These are phyloP conservation scores for Epichloe bromicola DNA, from an alignment of 2,329 filamentous ascomycete genomes.

Conservation along the genomic window DNA sequence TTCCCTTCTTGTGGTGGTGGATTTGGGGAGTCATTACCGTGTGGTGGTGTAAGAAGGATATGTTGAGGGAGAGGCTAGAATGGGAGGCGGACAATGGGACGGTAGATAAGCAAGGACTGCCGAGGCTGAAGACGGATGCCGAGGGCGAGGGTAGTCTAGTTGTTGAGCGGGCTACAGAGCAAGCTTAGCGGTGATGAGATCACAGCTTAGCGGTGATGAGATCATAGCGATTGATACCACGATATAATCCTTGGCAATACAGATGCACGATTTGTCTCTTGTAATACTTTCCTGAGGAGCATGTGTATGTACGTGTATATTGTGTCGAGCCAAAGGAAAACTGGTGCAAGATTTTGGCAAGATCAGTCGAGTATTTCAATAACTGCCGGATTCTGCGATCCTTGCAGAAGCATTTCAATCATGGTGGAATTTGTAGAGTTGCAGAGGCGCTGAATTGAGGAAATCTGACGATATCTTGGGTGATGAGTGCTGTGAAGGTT, in stretches of 20 bases:
- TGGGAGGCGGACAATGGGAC: conserved; percentile 17
- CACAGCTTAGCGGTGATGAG: neutral
- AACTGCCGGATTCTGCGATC: too few species aligned
- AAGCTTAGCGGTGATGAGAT: neutral
- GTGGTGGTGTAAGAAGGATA: conserved; percentile 23
- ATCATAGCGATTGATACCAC: neutral
- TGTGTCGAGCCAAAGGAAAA: too few species aligned
- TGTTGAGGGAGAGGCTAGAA: conserved; percentile 24
- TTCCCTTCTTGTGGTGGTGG: conserved; percentile 24
- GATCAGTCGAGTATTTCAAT: too few species aligned
- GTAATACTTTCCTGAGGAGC: too few species aligned
- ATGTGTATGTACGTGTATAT: too few species aligned
- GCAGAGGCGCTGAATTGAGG: too few species aligned
- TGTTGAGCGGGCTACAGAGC: neutral
- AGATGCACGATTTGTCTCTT: too few species aligned
- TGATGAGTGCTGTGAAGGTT: too few species aligned
- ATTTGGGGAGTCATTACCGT: conserved; percentile 23
- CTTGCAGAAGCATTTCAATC: too few species aligned
- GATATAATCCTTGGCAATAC: neutral
- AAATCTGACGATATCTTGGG: too few species aligned
- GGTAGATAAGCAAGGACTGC: neutral
- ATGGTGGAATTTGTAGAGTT: too few species aligned
- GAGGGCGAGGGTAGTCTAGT: neutral
- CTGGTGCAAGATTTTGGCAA: too few species aligned
- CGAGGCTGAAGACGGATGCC: neutral